Percentiles rank a stretch among this genome's conserved stretches.
Evolutionary conservation across 345 rosid genomes (phyloP).

Genomic region (Gossypium thurberi): DNA sequence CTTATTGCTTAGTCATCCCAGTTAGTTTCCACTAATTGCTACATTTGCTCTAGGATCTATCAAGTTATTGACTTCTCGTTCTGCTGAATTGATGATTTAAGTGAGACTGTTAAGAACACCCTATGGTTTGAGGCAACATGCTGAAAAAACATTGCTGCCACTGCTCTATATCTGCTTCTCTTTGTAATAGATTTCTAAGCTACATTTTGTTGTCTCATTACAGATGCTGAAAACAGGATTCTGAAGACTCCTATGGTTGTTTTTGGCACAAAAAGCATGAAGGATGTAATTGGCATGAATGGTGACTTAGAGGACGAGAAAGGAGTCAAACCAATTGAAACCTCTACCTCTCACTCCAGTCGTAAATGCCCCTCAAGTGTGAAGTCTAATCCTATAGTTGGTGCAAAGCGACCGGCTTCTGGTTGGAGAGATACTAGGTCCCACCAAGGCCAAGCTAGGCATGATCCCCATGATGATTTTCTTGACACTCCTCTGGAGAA

Average conservation of each 20-base stretch:
- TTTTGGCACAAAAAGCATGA: conserved; percentile 27
- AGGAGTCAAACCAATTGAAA: conserved; percentile 28
- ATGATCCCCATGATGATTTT: conserved; percentile 86
- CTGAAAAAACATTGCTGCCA: conserved; percentile 1
- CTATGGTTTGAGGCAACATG: conserved; percentile 6
- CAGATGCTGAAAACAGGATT: conserved; percentile 29
- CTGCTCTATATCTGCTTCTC: neutral
- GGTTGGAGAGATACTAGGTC: conserved; percentile 78
- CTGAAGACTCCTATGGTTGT: conserved; percentile 13
- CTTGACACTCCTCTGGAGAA: conserved; percentile 75
- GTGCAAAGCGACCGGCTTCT: conserved; percentile 62
- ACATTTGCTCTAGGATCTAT: neutral
- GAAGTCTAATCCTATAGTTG: conserved; percentile 37
- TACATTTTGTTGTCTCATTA: conserved; percentile 8
- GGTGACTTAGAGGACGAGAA: conserved; percentile 30
- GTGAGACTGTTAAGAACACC: neutral
- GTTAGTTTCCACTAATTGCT: conserved; percentile 1
- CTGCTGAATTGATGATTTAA: neutral
- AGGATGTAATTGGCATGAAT: conserved; percentile 26
- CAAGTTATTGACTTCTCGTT: conserved; percentile 5
- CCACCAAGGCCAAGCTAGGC: conserved; percentile 41
- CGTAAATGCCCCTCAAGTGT: conserved; percentile 25
- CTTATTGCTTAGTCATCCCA: neutral
- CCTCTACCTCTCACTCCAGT: conserved; percentile 22
- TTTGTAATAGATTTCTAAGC: conserved; percentile 10